A percentile compares a stretch with the other conserved stretches of the same genome.
Conservation (phyloP, 257 asterid species). For the Solanum pimpinellifolium region DNA sequence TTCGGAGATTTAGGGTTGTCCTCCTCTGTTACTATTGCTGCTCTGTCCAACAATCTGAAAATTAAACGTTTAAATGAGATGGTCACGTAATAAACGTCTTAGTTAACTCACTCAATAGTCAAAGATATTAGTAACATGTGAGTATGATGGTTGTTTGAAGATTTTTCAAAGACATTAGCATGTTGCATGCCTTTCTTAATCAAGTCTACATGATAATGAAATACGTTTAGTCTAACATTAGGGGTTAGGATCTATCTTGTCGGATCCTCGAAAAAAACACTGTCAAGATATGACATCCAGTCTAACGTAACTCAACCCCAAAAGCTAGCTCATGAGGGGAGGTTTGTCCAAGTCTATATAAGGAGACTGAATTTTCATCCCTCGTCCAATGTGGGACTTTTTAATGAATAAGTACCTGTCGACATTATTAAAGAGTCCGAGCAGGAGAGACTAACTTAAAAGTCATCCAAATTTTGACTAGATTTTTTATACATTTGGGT, state of each 20-base stretch:
- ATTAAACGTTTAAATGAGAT: neutral
- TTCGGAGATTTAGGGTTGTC: slow-evolving; percentile 53
- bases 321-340: too few species aligned
- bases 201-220: neutral
- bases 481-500: neutral
- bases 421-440: neutral
- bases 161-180: neutral
- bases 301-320: too few species aligned
- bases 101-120: neutral
- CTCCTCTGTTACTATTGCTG: slow-evolving; percentile 43
- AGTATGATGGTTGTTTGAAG: neutral
- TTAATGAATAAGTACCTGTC: rapidly evolving
- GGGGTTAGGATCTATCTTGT: neutral
- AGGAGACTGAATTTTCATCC: too few species aligned
- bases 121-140: neutral
- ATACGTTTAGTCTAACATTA: neutral
- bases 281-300: too few species aligned
- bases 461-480: neutral
- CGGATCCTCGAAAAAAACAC: neutral
- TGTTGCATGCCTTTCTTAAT: neutral
- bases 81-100: neutral
- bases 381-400: too few species aligned
- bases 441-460: too few species aligned
- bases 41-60: slow-evolving; percentile 69
- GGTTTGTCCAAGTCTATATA: too few species aligned